These are phyloP conservation scores for Zygnema cylindricum DNA, from an alignment of 139 green algal genomes.

Conservation along the genomic window DNA sequence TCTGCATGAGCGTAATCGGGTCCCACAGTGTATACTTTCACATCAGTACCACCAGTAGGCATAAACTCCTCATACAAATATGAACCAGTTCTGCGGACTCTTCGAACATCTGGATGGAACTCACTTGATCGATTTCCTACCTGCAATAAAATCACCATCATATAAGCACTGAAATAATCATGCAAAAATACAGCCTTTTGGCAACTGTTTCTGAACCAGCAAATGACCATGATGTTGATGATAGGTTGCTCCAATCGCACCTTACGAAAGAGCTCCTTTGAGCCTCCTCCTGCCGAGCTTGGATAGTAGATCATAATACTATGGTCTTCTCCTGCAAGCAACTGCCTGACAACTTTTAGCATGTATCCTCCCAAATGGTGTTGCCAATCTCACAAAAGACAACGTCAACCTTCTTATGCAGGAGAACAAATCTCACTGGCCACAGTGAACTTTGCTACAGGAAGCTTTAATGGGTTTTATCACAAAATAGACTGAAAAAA, in stretches of 20 bases:
- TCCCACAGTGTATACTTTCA: slow-evolving; percentile 95
- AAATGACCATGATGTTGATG: background rate
- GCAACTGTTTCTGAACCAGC: too few species aligned
- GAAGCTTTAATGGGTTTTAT: too few species aligned
- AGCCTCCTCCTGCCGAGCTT: slow-evolving; percentile 91
- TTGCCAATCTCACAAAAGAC: too few species aligned
- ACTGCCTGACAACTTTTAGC: too few species aligned
- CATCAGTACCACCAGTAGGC: slow-evolving; percentile 93
- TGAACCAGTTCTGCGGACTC: slow-evolving; percentile 79
- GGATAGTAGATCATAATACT: slow-evolving; percentile 99
- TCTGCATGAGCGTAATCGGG: slow-evolving; percentile 96
- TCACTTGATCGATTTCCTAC: slow-evolving; percentile 60
- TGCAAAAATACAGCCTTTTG: too few species aligned
- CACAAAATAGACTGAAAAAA: too few species aligned
- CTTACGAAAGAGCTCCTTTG: slow-evolving; percentile 97
- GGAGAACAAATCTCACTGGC: too few species aligned
- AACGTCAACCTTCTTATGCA: too few species aligned
- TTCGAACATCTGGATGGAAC: slow-evolving; percentile 61
- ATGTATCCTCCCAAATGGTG: too few species aligned
- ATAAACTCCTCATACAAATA: slow-evolving; percentile 99
- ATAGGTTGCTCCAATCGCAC: background rate
- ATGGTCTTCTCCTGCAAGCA: slow-evolving; percentile 90
- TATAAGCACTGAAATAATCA: too few species aligned
- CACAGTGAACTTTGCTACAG: too few species aligned
- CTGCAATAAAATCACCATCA: slow-evolving; percentile 1